phyloP scores from a whole-genome alignment of 164 flowering plant species.

The Paratinospora sagittata region DNA sequence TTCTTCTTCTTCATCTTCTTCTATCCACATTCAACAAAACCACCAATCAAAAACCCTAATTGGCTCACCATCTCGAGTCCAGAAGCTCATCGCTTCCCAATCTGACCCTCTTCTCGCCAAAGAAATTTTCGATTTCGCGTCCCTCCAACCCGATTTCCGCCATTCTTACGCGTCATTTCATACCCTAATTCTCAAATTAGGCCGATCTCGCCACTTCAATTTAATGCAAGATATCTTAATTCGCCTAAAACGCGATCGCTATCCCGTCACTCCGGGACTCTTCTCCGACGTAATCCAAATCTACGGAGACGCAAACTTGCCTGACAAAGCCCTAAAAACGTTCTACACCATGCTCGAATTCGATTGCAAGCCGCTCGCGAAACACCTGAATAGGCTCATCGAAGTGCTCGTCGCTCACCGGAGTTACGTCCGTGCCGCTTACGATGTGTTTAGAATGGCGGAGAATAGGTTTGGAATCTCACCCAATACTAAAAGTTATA shows the following conservation, averaged over 20 bases:
- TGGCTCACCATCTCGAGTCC: conserved; percentile 55
- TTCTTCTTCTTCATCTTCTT: too few relatives aligned
- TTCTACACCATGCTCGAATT: conserved; percentile 58
- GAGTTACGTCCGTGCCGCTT: too few relatives aligned
- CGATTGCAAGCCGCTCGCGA: conserved; percentile 48
- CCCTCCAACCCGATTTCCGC: conserved; percentile 59
- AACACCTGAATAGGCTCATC: conserved; percentile 56
- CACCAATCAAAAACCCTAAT: conserved; percentile 14
- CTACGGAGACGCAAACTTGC: conserved; percentile 60
- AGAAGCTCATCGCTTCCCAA: conserved; percentile 69
- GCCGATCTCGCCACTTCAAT: conserved; percentile 57
- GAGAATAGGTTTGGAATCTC: conserved; percentile 39
- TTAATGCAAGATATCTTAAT: conserved; percentile 39
- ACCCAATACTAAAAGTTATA: conserved; percentile 28
- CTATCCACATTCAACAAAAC: too few relatives aligned
- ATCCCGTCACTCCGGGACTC: conserved; percentile 35
- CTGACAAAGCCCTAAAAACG: conserved; percentile 44
- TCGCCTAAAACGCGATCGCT: conserved; percentile 24
- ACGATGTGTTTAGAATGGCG: too few relatives aligned
- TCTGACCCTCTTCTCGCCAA: too few relatives aligned
- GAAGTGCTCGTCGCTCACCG: conserved; percentile 39
- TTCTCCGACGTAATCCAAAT: conserved; percentile 49
- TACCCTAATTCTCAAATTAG: conserved; percentile 58
- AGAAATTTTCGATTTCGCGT: conserved; percentile 81
- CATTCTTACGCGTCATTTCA: conserved; percentile 62